phyloP scores from a whole-genome alignment of 2,329 filamentous ascomycete genomes.

The Verruconis gallopava region DNA sequence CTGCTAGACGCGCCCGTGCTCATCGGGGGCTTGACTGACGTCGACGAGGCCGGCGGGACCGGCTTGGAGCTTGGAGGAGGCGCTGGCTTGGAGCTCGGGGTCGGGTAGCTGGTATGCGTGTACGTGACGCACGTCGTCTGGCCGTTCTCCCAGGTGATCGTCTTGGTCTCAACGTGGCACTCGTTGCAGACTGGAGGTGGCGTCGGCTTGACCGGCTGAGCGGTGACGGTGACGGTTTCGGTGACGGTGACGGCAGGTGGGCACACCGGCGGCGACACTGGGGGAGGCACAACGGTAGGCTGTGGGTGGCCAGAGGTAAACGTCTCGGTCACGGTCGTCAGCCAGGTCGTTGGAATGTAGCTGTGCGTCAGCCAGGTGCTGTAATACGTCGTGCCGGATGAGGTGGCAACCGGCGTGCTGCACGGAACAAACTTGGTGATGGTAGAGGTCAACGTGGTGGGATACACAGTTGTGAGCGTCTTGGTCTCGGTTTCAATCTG shows the following conservation, averaged over 20 bases:
- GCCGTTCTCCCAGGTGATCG: slow-evolving; percentile 2
- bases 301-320: not conserved
- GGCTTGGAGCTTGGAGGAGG: not conserved
- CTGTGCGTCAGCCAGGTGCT: slow-evolving; percentile 7
- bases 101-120: not conserved
- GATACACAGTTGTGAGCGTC: slow-evolving; percentile 8
- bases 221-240: slow-evolving; percentile 4
- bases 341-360: slow-evolving; percentile 3
- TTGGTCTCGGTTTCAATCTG: not conserved
- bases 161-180: slow-evolving; percentile 2
- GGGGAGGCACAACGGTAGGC: not conserved
- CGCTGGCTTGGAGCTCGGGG: not conserved
- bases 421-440: slow-evolving; percentile 7
- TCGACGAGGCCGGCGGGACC: not conserved
- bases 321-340: slow-evolving; percentile 7
- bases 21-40: not conserved
- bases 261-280: not conserved
- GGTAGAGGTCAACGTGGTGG: slow-evolving; percentile 7
- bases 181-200: slow-evolving; percentile 4
- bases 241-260: not conserved
- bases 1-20: not conserved
- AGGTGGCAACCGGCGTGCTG: slow-evolving; percentile 7
- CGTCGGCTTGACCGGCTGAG: not conserved
- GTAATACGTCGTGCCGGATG: slow-evolving; percentile 7
- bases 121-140: slow-evolving; percentile 3